phyloP scores from a whole-genome alignment of 2,329 filamentous ascomycete genomes.

The Venturiaceae sp. region DNA sequence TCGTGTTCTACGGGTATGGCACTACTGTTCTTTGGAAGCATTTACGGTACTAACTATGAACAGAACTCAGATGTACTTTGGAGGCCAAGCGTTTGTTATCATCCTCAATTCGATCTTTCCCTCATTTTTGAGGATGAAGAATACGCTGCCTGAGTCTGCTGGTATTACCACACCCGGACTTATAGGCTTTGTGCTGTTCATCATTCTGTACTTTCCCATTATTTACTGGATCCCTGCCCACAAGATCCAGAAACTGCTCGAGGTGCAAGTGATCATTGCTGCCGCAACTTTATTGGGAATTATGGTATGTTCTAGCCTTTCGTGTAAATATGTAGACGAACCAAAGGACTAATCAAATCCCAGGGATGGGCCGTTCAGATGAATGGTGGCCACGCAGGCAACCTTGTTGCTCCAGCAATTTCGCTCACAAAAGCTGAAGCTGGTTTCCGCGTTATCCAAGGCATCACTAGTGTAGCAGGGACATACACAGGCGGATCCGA shows the following conservation, averaged over 20 bases:
- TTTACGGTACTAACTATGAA: neutral
- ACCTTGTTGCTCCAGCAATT: conserved; percentile 12
- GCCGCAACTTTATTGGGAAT: conserved; percentile 11
- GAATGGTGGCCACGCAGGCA: conserved; percentile 9
- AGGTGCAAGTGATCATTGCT: conserved; percentile 11
- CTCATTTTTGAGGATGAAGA: conserved; percentile 13
- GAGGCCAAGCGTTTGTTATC: conserved; percentile 13
- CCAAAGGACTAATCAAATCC: neutral
- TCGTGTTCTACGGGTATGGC: conserved; percentile 10
- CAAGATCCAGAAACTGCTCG: conserved; percentile 12
- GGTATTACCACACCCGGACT: conserved; percentile 11
- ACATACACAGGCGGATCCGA: conserved; percentile 13
- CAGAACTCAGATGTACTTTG: conserved; percentile 15
- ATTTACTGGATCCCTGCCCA: conserved; percentile 12
- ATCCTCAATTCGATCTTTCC: conserved; percentile 14
- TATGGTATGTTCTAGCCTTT: too few relatives aligned
- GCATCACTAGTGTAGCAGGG: conserved; percentile 11
- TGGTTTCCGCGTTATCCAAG: conserved; percentile 11
- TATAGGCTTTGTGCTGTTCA: conserved; percentile 13
- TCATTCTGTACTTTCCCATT: conserved; percentile 13
- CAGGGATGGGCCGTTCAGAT: conserved; percentile 8
- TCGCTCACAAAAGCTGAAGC: conserved; percentile 10
- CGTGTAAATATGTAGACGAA: too few relatives aligned
- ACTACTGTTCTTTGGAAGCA: too few relatives aligned
- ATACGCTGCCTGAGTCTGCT: conserved; percentile 13